These are phyloP conservation scores for Agaricus sinodeliciosus DNA, from an alignment of 768 basidiomycete species.

Conservation along the genomic window DNA sequence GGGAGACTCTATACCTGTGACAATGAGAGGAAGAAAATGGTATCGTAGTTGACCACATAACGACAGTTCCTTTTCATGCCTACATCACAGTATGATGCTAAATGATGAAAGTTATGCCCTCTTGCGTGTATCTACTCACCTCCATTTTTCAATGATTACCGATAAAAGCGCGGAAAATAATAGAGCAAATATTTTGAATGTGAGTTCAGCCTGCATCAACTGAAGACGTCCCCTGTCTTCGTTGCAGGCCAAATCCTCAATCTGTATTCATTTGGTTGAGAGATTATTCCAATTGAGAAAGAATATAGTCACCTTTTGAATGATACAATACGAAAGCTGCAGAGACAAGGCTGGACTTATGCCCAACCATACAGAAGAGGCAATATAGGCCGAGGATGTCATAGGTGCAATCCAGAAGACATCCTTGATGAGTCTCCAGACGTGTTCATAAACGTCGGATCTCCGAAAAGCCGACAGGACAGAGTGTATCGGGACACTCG, in stretches of 20 bases:
- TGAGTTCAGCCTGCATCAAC: constrained; percentile 2
- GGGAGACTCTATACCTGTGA: constrained; percentile 21
- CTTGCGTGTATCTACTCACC: constrained; percentile 3
- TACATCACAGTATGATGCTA: neutral
- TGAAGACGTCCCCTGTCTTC: neutral
- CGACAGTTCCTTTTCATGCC: constrained; percentile 15
- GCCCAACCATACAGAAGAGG: constrained; percentile 23
- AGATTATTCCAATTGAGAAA: neutral
- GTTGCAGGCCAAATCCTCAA: neutral
- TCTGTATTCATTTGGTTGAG: neutral
- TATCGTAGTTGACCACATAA: constrained; percentile 26
- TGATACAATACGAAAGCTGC: constrained; percentile 24
- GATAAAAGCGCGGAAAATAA: constrained; percentile 19
- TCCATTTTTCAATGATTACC: constrained; percentile 15
- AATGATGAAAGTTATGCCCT: neutral
- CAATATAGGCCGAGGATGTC: constrained; percentile 18
- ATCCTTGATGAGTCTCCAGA: constrained; percentile 17
- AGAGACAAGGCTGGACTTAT: constrained; percentile 28
- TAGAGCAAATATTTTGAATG: constrained; percentile 19
- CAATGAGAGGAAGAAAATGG: constrained; percentile 32
- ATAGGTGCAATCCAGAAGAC: constrained; percentile 18
- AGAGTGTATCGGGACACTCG: neutral
- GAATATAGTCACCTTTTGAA: constrained; percentile 22
- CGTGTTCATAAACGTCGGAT: neutral
- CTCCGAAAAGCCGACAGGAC: neutral